A percentile compares a stretch with the other conserved stretches of the same genome.
Evolutionary conservation across 2,329 filamentous ascomycete genomes (phyloP).

Genomic region (Colletotrichum simmondsii): DNA sequence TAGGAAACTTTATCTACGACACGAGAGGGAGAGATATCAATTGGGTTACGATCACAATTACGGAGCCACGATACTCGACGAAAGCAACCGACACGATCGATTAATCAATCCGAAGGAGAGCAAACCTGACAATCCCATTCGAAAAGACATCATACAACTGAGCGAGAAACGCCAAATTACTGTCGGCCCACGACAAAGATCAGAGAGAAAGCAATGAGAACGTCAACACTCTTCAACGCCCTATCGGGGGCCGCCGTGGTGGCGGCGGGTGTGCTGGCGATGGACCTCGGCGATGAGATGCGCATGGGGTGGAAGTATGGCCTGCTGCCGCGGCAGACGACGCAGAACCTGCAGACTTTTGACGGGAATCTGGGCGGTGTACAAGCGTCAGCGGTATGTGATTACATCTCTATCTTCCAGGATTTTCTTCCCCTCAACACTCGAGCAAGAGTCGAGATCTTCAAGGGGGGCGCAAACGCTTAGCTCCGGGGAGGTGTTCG

Average conservation of each 20-base stretch:
- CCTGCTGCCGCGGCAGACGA: constrained; percentile 44
- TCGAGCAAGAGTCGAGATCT: neutral
- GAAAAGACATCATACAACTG: no score
- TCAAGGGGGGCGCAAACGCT: neutral
- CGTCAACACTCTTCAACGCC: neutral
- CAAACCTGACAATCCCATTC: neutral
- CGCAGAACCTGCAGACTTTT: constrained; percentile 54
- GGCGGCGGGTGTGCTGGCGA: constrained; percentile 29
- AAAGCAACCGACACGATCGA: neutral
- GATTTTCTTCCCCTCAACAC: neutral
- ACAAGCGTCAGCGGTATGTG: constrained; percentile 47
- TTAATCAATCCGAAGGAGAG: neutral
- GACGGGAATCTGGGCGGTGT: constrained; percentile 51
- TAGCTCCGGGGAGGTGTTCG: neutral
- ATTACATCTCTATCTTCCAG: neutral
- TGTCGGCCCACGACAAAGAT: neutral
- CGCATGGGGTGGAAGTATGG: constrained; percentile 50
- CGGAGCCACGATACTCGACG: neutral
- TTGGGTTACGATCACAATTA: neutral
- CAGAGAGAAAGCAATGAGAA: neutral
- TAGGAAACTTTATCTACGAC: neutral
- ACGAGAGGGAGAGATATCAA: neutral
- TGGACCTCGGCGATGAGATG: constrained; percentile 43
- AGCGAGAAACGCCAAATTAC: neutral
- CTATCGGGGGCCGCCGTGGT: constrained; percentile 3